phyloP scores from a whole-genome alignment of 139 green algal genomes.

The Pseudopediastrum boryanum region DNA sequence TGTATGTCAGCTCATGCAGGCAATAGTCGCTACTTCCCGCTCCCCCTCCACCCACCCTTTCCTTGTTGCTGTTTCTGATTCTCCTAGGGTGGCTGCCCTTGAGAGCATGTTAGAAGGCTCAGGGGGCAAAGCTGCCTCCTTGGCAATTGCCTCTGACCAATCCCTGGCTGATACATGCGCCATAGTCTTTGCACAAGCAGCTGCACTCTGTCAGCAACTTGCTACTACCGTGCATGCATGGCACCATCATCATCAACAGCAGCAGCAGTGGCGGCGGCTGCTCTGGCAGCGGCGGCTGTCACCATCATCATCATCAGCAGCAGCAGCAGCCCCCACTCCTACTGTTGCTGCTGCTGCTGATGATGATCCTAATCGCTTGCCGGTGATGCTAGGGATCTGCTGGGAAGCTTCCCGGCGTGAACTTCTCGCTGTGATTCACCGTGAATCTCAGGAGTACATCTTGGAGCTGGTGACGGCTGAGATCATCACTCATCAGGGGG shows the following conservation, averaged over 20 bases:
- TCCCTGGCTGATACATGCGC: constrained; percentile 5
- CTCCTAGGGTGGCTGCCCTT: constrained; percentile 19
- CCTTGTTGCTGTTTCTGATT: background rate
- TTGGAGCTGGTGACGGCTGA: background rate
- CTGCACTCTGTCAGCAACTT: constrained; percentile 16
- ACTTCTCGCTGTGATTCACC: constrained; percentile 15
- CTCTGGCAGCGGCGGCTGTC: background rate
- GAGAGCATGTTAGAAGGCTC: constrained; percentile 21
- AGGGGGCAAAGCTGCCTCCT: background rate
- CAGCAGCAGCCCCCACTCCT: background rate
- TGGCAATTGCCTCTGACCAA: background rate
- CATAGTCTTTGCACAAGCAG: constrained; percentile 24
- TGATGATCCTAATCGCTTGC: no score
- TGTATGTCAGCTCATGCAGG: no score
- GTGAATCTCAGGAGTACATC: constrained; percentile 12
- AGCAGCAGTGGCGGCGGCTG: constrained; percentile 8
- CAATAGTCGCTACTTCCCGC: background rate
- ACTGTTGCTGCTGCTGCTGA: no score
- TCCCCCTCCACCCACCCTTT: background rate
- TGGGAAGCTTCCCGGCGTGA: constrained; percentile 1
- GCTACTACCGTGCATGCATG: background rate
- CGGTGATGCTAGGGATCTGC: constrained; percentile 20
- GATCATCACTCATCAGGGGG: no score
- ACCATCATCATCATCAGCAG: no score
- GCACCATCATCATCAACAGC: constrained; percentile 9